Evolutionary conservation across 2,329 filamentous ascomycete genomes (phyloP).

Genomic region (Exophiala alcalophila): DNA sequence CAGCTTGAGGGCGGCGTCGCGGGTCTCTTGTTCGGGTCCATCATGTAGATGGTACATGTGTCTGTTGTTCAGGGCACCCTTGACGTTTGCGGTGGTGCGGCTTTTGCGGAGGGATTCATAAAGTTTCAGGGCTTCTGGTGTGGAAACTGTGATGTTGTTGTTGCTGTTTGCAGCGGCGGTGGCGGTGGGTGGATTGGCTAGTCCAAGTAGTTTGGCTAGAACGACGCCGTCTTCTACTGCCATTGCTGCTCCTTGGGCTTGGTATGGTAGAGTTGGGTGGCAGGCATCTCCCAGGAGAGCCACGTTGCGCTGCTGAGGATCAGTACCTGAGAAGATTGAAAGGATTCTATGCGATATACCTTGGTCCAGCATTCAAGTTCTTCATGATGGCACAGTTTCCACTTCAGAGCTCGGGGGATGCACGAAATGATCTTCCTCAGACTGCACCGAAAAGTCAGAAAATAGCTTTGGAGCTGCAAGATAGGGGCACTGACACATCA

Average conservation of each 20-base stretch:
- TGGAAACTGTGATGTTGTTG: neutral
- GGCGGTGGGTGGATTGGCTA: neutral
- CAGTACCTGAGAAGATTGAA: neutral
- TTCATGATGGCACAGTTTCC: constrained; percentile 3
- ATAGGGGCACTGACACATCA: neutral
- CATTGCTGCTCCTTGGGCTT: constrained; percentile 40
- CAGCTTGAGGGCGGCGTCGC: constrained; percentile 36
- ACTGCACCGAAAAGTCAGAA: neutral
- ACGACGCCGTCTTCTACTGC: constrained; percentile 35
- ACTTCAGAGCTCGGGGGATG: constrained; percentile 1
- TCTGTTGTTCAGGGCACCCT: constrained; percentile 22
- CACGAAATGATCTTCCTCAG: constrained; percentile 2
- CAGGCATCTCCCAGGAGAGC: constrained; percentile 65
- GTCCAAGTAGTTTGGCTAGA: constrained; percentile 37
- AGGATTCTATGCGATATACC: too few species aligned
- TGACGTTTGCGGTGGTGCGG: constrained; percentile 24
- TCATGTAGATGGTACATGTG: constrained; percentile 39
- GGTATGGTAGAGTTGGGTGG: constrained; percentile 64
- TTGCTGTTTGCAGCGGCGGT: neutral
- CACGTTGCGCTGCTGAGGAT: constrained; percentile 33
- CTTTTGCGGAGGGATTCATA: constrained; percentile 11
- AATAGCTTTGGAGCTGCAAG: neutral
- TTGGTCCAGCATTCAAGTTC: constrained; percentile 1
- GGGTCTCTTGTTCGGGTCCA: constrained; percentile 39
- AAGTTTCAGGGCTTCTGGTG: constrained; percentile 3